phyloP scores from a whole-genome alignment of 164 flowering plant genomes.

The Vitis rupestris region DNA sequence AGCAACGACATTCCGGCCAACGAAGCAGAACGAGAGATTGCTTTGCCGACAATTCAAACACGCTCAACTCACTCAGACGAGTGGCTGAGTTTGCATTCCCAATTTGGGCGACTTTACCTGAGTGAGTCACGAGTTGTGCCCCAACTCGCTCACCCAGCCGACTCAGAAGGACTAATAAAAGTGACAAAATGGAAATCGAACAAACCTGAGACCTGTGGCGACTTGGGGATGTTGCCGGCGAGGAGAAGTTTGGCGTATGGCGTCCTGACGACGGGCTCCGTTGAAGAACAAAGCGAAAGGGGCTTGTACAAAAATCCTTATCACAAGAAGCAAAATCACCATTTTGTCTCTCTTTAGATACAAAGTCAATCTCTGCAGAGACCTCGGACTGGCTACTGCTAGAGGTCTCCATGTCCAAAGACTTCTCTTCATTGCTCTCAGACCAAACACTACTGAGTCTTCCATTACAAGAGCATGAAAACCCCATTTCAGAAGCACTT shows the following conservation, averaged over 20 bases:
- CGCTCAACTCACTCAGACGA: constrained; percentile 7
- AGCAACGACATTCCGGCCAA: constrained; percentile 20
- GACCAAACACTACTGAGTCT: constrained; percentile 60
- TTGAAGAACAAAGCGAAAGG: constrained; percentile 51
- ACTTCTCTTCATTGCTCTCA: constrained; percentile 54
- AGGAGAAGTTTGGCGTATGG: constrained; percentile 45
- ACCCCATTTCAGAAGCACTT: constrained; percentile 21
- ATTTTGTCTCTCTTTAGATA: constrained; percentile 1
- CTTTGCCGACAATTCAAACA: constrained; percentile 27
- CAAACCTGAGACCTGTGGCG: constrained; percentile 44
- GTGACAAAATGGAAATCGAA: constrained; percentile 2
- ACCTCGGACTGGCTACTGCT: constrained; percentile 32
- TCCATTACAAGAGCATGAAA: constrained; percentile 38
- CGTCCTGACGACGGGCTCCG: constrained; percentile 38
- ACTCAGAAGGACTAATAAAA: too few relatives aligned
- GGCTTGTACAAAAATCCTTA: constrained; percentile 43
- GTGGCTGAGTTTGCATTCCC: constrained; percentile 19
- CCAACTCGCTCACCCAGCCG: too few relatives aligned
- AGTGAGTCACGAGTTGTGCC: too few relatives aligned
- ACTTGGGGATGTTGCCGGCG: constrained; percentile 58
- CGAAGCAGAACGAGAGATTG: constrained; percentile 14
- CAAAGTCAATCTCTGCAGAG: constrained; percentile 22
- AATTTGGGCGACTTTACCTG: background rate
- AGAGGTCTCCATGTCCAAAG: constrained; percentile 54
- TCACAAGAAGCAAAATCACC: constrained; percentile 24